Evolutionary conservation across 805 yeast species (phyloP), one percentile per base, ranked within the genome.

Genomic region (Wickerhamomyces alni): DNA sequence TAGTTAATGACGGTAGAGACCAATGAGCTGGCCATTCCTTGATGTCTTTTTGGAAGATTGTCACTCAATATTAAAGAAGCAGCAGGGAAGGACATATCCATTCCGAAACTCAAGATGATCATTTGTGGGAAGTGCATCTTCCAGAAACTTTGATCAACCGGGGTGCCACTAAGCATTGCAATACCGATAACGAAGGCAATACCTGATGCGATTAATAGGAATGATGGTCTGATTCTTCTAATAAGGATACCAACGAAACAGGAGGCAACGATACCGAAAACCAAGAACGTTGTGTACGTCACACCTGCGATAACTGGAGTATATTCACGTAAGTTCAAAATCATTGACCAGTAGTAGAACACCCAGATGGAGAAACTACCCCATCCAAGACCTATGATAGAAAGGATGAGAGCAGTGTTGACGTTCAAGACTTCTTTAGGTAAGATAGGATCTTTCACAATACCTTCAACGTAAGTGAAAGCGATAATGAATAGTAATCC

Each of bases 31-130:
- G 88, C 89, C 71, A 81, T 75, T 8, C 91, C 93, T 59, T 84
- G 93, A 48, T 79, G 76, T 42, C 71, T 65, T 35, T 66, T 57
- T 0, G 89, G 88, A 28, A 83, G 63, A 35, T 63, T 63, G 43
- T 77, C 78, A 8, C 82, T 72, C 31, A 83, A 57, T 12, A 80
- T 70, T 36, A 83, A 67, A 0, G 87, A 75, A 0, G 84, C 79
- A 1, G 89, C 80, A 0, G 93, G 91, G 57, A 82, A 84, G 19
- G 85, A 77, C 56, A 80, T 63, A 55, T 84, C 91, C 88, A 84
- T 82, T 3, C 87, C 94, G 67, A 79, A 80, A 12, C 80, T 72
- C 5, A 76, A 61, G 7, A 83, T 59, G n/a, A 78, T 48, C 67
- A 74, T 65, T 24, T 74, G 70, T 4, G 81, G 78, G 51, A 84